Base-by-base conservation (phyloP, 2,329 filamentous ascomycete species). In the Orbilia brochopaga region DNA sequence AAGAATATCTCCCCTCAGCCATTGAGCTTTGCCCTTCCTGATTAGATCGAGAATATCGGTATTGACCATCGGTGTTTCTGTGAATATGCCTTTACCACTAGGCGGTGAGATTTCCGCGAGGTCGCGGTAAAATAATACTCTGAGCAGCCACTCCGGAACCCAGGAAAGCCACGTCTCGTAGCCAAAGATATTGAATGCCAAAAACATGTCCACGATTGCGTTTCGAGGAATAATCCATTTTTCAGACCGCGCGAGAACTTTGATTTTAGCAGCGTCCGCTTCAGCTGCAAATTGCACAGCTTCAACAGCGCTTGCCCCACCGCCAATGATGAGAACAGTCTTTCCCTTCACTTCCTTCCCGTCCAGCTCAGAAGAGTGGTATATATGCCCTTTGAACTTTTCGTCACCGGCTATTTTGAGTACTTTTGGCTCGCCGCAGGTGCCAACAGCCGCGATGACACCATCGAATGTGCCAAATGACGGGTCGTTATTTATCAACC, bases 201-300 rank as follows among this genome's bases (percentile, higher is more conserved):
- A 84, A 0, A 95, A 82, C 1, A 85, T 82, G 77, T 95, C 88
- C 56, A 94, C 83, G 48, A 94, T 54, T 0, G 90, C 82, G 74
- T 95, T 94, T 7, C 91, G 85, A 0, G 91, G 91, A 58, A 93
- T 92, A 73, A 94, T 90, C 90, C 90, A 93, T 78, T 93, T 94
- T 76, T 93, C 90, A 13, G 87, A 90, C 32, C 1, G 1, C 17
- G 90, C 86, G 8, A 95, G 83, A 30, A 95, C 87, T 64, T 87
- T 87, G 0, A 88, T 87, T 76, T 90, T 86, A 6, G 82, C 81
- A 0, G 90, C 90, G 2, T 86, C 83, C 46, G 86, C 84, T 11
- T 85, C 81, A 10, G 87, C 85, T 0, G 90, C 90, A 75, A 91
- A 95, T 77, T 95, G 90, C 24, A 95, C 82, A 0, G 90, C 90